These are phyloP conservation scores for Sonneratia caseolaris DNA, from an alignment of 345 rosid genomes.

Conservation along the genomic window DNA sequence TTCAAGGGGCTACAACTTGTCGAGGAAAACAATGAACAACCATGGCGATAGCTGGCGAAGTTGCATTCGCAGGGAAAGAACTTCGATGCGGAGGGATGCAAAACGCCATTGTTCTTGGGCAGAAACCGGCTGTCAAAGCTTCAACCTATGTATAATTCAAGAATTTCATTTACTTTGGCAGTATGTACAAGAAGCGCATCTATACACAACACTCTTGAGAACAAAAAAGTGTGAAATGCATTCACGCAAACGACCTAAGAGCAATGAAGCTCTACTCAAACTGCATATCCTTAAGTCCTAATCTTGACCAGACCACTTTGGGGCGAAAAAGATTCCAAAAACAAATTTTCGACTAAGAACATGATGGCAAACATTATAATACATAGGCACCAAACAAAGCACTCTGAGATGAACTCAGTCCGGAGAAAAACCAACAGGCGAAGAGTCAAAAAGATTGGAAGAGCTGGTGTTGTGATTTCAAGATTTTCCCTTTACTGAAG, in stretches of 20 bases:
- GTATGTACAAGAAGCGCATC: not conserved
- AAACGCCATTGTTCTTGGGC: too few species aligned
- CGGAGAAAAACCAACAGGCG: not conserved
- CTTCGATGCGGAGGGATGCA: not conserved
- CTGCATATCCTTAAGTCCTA: not conserved
- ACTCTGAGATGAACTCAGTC: not conserved
- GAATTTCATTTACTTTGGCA: not conserved
- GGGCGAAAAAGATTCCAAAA: not conserved
- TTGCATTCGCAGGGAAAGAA: too few species aligned
- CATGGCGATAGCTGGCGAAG: too few species aligned
- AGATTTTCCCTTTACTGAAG: slow-evolving; percentile 45
- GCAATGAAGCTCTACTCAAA: not conserved
- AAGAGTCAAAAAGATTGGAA: not conserved
- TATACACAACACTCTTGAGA: not conserved
- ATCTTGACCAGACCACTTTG: not conserved
- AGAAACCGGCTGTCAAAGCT: not conserved
- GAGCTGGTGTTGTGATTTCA: slow-evolving; percentile 13
- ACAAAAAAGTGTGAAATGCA: not conserved
- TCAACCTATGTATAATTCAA: not conserved
- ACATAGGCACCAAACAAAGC: not conserved
- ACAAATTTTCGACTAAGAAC: not conserved
- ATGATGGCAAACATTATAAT: not conserved
- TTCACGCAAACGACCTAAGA: not conserved
- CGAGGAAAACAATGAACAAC: too few species aligned
- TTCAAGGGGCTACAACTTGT: too few species aligned